phyloP scores from a whole-genome alignment of 2,329 filamentous ascomycete species.

The Seiridium cupressi region DNA sequence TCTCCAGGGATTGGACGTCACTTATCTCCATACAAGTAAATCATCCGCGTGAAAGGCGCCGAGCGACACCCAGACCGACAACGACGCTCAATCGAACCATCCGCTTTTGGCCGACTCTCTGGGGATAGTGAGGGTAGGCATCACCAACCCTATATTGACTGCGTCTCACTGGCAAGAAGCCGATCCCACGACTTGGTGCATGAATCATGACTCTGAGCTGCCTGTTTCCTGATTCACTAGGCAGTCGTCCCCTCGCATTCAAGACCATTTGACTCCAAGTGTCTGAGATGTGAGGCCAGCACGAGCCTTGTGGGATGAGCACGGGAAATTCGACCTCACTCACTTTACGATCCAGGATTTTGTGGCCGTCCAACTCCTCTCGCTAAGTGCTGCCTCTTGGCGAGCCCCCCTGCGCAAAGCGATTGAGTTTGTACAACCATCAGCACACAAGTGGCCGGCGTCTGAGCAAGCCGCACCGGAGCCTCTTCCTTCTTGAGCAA shows the following conservation, averaged over 20 bases:
- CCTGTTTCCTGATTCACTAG: neutral
- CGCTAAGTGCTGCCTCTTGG: neutral
- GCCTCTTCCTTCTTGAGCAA: neutral
- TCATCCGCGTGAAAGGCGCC: neutral
- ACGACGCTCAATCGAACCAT: neutral
- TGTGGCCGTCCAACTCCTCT: too few relatives aligned
- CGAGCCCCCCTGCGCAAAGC: neutral
- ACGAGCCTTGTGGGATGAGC: neutral
- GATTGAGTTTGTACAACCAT: constrained; percentile 12
- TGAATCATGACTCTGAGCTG: neutral
- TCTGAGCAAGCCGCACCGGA: neutral
- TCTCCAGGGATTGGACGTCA: neutral
- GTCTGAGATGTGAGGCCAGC: neutral
- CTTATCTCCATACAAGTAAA: neutral
- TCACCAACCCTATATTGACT: too few relatives aligned
- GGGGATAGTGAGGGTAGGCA: too few relatives aligned
- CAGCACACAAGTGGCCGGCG: constrained; percentile 11
- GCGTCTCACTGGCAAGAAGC: neutral
- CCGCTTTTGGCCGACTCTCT: neutral
- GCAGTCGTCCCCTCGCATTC: neutral
- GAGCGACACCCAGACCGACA: neutral
- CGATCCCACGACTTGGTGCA: neutral
- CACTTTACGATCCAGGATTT: too few relatives aligned
- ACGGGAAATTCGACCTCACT: neutral
- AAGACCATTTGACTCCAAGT: neutral